These are phyloP conservation scores for Cryphonectria naterciae DNA, from an alignment of 2,329 filamentous ascomycete genomes.

Conservation along the genomic window DNA sequence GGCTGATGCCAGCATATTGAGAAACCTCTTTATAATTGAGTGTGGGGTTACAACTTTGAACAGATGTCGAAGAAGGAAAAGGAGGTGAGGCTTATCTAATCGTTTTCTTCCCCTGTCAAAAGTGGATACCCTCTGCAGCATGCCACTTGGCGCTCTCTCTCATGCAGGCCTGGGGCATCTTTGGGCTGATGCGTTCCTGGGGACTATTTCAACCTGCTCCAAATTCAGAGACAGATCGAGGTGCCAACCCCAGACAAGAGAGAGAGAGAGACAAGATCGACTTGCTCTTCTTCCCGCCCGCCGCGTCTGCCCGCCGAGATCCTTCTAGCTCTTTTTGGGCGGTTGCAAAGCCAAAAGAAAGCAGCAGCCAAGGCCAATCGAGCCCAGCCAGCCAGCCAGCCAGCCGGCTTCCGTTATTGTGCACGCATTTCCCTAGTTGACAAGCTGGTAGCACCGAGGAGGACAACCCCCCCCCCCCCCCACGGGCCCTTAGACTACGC, in stretches of 20 bases:
- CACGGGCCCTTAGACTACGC: conserved; percentile 9
- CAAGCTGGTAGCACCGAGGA: conserved; percentile 1
- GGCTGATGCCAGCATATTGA: too few relatives aligned
- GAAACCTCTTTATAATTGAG: too few relatives aligned
- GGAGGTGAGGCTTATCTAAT: conserved; percentile 15
- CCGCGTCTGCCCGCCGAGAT: neutral
- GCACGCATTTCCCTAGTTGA: neutral
- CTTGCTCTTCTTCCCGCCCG: neutral
- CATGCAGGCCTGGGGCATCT: neutral
- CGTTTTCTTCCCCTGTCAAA: neutral
- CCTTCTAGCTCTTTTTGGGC: neutral
- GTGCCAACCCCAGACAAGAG: neutral
- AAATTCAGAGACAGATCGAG: conserved; percentile 5
- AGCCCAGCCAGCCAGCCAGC: conserved; percentile 1
- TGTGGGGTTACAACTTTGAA: neutral
- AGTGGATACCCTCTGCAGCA: conserved; percentile 2
- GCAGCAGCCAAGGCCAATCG: neutral
- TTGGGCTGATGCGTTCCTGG: conserved; percentile 1
- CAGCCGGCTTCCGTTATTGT: neutral
- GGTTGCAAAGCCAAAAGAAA: neutral
- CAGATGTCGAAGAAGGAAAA: neutral
- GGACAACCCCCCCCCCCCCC: neutral
- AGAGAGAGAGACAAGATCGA: conserved; percentile 1
- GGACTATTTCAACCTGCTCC: conserved; percentile 11
- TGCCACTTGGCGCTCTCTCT: conserved; percentile 14